Evolutionary conservation across 495 filamentous ascomycete genomes (phyloP).

Genomic region (Podospora tetraspora): DNA sequence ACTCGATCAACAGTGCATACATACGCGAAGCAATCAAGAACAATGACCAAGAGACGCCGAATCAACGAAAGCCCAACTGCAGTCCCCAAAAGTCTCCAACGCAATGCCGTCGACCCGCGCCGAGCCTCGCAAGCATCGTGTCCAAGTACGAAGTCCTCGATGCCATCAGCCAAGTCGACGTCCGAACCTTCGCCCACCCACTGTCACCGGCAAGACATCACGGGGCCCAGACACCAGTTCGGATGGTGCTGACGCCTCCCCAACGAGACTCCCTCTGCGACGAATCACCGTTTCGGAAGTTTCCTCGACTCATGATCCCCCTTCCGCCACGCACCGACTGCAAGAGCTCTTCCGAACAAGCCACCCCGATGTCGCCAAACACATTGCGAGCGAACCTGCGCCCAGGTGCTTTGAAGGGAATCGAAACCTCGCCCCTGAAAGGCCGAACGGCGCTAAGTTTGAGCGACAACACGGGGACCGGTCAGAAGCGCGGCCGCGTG

Average conservation of each 20-base stretch:
- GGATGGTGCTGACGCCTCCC: background rate
- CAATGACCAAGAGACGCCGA: background rate
- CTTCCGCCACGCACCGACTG: background rate
- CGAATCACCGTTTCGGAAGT: constrained; percentile 4
- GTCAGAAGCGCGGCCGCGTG: background rate
- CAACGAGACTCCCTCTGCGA: constrained; percentile 2
- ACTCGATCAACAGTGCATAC: background rate
- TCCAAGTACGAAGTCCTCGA: constrained; percentile 42
- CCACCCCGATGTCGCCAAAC: constrained; percentile 13
- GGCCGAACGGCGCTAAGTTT: background rate
- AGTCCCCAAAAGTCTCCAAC: background rate
- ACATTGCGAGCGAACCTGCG: background rate
- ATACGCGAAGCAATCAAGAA: background rate
- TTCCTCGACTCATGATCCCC: background rate
- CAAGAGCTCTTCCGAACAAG: background rate
- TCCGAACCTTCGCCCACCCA: constrained; percentile 3
- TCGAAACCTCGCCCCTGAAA: background rate
- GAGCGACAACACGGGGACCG: background rate
- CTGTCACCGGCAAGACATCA: constrained; percentile 3
- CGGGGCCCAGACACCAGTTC: background rate
- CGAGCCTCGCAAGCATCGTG: constrained; percentile 28
- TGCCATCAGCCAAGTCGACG: constrained; percentile 25
- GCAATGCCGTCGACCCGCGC: background rate
- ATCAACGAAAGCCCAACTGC: background rate
- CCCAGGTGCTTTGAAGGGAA: background rate